Evolutionary conservation across 345 rosid genomes (phyloP), one percentile per base, ranked within the genome.

Genomic region (Citrus medica): DNA sequence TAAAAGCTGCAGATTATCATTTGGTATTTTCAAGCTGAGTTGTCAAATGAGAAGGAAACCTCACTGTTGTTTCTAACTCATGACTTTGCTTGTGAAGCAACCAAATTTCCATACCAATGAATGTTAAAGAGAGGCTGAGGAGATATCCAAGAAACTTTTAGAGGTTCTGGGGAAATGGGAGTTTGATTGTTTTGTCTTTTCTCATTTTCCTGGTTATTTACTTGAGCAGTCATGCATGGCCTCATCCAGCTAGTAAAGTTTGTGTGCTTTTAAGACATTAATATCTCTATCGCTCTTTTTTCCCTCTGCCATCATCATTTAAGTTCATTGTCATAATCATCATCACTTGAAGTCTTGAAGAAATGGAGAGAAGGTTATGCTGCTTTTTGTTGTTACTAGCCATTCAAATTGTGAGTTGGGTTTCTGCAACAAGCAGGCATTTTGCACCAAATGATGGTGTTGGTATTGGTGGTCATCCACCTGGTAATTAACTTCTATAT

Each of bases 381-480:
- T 83, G 78, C 76, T 62, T 84, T 66, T 40, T 89, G 5, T 40
- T 88, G 68, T 75, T 80, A 71, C 81, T 90, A 83, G 19, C 65
- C 53, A 7, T 59, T 73, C 92, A 87, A 53, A 71, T 86, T 35
- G 81, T 76, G 84, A 82, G 82, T 64, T 86, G 83, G 87, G 81
- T 80, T 66, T 85, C 78, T 75, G 88, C 84, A 68, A 76, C 86
- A 42, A 85, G 92, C 84, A 83, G 91, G 74, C 83, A 85, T 82
- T 81, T 84, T 78, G 82, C 87, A 68, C 77, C 88, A n/a, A 82
- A 42, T 75, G 68, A 83, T 72, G 88, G 56, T 84, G 67, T 74
- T 73, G 68, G 28, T 80, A 42, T 25, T 71, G 74, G 30, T 1
- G 53, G 21, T 48, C 79, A 82, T 77, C 85, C 67, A 69, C 87